A percentile compares a stretch with the other conserved stretches of the same genome.
These are phyloP conservation scores for Psilocybe azurescens DNA, from an alignment of 768 basidiomycete genomes.

Conservation along the genomic window DNA sequence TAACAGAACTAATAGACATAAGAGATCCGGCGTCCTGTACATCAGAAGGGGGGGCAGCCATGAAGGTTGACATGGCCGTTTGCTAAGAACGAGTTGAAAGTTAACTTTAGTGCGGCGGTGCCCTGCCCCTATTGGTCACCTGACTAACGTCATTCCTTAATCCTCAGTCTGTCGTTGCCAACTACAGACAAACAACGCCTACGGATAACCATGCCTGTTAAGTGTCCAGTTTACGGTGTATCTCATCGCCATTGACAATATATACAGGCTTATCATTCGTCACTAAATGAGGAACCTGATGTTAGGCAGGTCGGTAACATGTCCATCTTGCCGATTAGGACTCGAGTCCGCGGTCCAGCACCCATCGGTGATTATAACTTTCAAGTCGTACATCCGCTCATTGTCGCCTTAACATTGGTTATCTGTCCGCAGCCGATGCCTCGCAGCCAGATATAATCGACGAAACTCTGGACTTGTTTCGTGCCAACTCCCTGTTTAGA, in stretches of 20 bases:
- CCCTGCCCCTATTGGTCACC: conserved; percentile 17
- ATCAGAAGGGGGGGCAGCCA: conserved; percentile 26
- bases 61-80: conserved; percentile 36
- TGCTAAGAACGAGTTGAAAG: neutral
- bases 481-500: conserved; percentile 98
- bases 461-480: conserved; percentile 95
- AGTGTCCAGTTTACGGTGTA: conserved; percentile 30
- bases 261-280: conserved; percentile 92
- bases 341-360: conserved; percentile 91
- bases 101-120: no score
- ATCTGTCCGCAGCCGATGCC: conserved; percentile 65
- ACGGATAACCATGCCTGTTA: conserved; percentile 53
- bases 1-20: conserved; percentile 48
- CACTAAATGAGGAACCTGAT: conserved; percentile 87
- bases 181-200: conserved; percentile 35
- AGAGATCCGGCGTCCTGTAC: conserved; percentile 51
- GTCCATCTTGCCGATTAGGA: conserved; percentile 88
- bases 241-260: conserved; percentile 18
- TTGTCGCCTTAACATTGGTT: conserved; percentile 14
- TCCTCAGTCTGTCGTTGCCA: conserved; percentile 25
- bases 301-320: conserved; percentile 88
- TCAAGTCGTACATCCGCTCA: conserved; percentile 5
- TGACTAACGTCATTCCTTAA: conserved; percentile 34
- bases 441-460: conserved; percentile 89
- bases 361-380: conserved; percentile 60